Evolutionary conservation across 208 protist species (phyloP), one percentile per base, ranked within the genome.

Genomic region (Acanthamoeba rhysodes): DNA sequence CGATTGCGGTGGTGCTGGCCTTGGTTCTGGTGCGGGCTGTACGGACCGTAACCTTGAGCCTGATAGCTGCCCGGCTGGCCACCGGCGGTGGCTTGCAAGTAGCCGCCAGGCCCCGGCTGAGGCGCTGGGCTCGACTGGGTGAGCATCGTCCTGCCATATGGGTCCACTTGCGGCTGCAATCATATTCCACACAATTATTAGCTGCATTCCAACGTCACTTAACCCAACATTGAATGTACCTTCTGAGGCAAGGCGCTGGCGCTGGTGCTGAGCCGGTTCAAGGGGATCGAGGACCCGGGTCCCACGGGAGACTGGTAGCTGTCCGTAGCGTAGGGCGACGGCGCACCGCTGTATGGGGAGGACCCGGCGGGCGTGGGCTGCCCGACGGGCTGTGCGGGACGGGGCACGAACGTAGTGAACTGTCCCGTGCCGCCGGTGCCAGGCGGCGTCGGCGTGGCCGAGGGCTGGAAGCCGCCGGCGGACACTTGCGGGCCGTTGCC

Each of bases 1-100:
- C 70, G 70, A 29, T 78, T 78, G 70, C 70, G 70, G 41, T 78
- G 70, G 70, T 78, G 70, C 8, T 78, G 70, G 7, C 41, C n/a
- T 16, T 34, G 70, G 4, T 78, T 9, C 37, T 78, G 70, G n/a
- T 78, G 34, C 7, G 32, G 16, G 16, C 24, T 10, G 62, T 68
- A n/a, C 8, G 16, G 62, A 4, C 8, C 22, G 62, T 68, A 68
- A 3, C 62, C 62, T 1, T 5, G 53, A 20, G 53, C 16, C 53
- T 41, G 37, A 41, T 20, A 57, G 53, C 10, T 1, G 16, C 14
- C 10, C 53, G 10, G 53, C 53, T 57, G 53, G 16, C 16, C 53
- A 57, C 53, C 53, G 53, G 53, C 3, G 10, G 2, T 57, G 53
- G 10, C 16, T 6, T 57, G 53, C 16, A 57, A 10, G 53, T 57